Base-by-base conservation (phyloP, 2,329 filamentous ascomycete species). In the Aschersonia sp. region DNA sequence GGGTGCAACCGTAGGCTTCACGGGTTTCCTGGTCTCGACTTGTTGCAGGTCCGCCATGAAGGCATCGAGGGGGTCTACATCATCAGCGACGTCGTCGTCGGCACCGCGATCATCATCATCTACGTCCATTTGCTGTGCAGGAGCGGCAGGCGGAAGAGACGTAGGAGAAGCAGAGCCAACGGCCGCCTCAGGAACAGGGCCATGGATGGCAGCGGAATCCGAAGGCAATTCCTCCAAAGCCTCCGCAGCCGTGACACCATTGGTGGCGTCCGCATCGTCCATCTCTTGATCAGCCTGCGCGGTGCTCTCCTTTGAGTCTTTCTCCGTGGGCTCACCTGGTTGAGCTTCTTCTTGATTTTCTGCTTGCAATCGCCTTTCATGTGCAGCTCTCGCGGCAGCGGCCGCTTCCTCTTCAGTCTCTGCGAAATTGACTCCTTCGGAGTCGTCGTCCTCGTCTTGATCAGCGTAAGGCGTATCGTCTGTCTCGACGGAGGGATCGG, bases 1-100 rank as follows among this genome's bases (percentile, higher is more conserved):
- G 44, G 69, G 69, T 33, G 66, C 69, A 29, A 57, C 51, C 2
- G 56, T 46, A 41, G 51, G 45, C 42, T 58, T 61, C 42, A 51
- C 49, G n/a, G 60, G 57, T 45, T 63, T 63, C 47, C 64, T 68
- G 52, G 75, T 63, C 48, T 78, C 73, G 4, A 84, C 65, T 40
- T 74, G 64, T 47, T 75, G 71, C 12, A 80, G 71, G 51, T 76
- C 78, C 46, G 81, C 83, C 92, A 98, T 98, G 68, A 94, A 98
- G n/a, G 88, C 90, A 67, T 98, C 92, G 39, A 98, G 71, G 6
- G 92, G 87, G 62, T 98, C 92, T 37, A 92, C 68, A 43, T 88
- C 86, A 47, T 87, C 81, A 48, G 79, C 73, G 33, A 67, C 65
- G 48, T 65, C 63, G 9, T 88, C 85, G 50, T 86, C 80, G 86